Base-by-base conservation (phyloP, 129 eudicot genomes). In the Artemisia argyi region DNA sequence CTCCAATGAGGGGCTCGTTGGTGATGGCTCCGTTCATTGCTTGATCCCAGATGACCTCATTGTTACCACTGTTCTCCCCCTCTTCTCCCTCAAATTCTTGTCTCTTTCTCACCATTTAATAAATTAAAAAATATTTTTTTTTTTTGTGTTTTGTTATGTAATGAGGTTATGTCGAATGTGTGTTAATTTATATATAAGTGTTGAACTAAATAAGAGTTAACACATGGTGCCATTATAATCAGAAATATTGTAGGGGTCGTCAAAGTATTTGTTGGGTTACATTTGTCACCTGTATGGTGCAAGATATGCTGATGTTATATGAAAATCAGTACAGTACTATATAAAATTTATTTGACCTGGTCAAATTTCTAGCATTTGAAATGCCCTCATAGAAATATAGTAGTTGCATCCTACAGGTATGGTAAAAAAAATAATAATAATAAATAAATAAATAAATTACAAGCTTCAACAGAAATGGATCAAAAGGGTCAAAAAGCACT, bases 71-170 rank as follows among this genome's bases (percentile, higher is more conserved):
- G 68, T 56, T 65, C 20, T 57, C 73, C 32, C 65, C 70, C 20
- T 68, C 79, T 73, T 72, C 79, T 66, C 60, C 81, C 53, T 66
- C 75, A 28, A 65, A 6, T 51, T 32, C 71, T 75, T 83, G 76
- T 59, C 85, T 83, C 77, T 83, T 83, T 64, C 76, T 62, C 66
- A 32, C 51, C 82, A 76, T 73, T 74, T 78, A 61, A 53, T 26
- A 17, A 51, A 56, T 20, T 75, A 30, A n/a, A 62, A 16, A 14
- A n/a, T 48, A 14, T 0, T 7, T 71, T 5, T 7, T 71, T 5
- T 65, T 72, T 63, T 62, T 1, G 10, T 57, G 18, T 28, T 48
- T 77, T 55, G 48, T 22, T 77, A 60, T 24, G 69, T 66, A 73
- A 49, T 28, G 53, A 73, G 65, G 42, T 73, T 48, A 15, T 56